These are phyloP conservation scores for Chlorella sp. DNA, from an alignment of 139 green algal genomes.

Conservation along the genomic window DNA sequence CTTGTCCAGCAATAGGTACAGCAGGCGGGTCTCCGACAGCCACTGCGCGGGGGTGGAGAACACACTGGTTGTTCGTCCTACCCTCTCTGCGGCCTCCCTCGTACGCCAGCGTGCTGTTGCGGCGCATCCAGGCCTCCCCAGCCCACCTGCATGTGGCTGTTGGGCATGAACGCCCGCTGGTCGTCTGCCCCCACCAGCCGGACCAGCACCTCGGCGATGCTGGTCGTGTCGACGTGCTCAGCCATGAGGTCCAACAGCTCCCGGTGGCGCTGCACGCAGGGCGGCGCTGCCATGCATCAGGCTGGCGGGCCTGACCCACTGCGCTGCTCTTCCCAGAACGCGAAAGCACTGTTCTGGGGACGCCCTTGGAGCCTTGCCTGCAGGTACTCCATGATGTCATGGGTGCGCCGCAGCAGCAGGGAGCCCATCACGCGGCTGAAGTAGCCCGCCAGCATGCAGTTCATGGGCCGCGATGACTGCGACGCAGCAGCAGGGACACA, in stretches of 20 bases:
- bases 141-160: conserved; percentile 27
- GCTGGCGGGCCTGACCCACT: too few species aligned
- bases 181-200: conserved; percentile 87
- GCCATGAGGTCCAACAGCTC: conserved; percentile 57
- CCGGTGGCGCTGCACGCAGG: conserved; percentile 41
- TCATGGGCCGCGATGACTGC: conserved; percentile 48
- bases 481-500: background rate
- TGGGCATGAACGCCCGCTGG: conserved; percentile 44
- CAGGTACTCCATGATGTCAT: conserved; percentile 76
- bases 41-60: conserved; percentile 12
- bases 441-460: conserved; percentile 88
- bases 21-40: conserved; percentile 63
- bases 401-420: conserved; percentile 68
- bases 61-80: too few species aligned
- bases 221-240: conserved; percentile 79
- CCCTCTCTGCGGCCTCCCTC: too few species aligned
- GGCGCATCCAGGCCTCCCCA: too few species aligned
- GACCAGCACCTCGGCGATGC: conserved; percentile 82
- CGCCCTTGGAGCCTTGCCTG: too few species aligned
- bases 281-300: too few species aligned
- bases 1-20: conserved; percentile 70
- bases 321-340: too few species aligned
- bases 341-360: too few species aligned
- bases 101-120: too few species aligned
- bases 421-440: conserved; percentile 87